Evolutionary conservation across 2,329 filamentous ascomycete genomes (phyloP).

Genomic region (Arthrobotrys sphaeroides): DNA sequence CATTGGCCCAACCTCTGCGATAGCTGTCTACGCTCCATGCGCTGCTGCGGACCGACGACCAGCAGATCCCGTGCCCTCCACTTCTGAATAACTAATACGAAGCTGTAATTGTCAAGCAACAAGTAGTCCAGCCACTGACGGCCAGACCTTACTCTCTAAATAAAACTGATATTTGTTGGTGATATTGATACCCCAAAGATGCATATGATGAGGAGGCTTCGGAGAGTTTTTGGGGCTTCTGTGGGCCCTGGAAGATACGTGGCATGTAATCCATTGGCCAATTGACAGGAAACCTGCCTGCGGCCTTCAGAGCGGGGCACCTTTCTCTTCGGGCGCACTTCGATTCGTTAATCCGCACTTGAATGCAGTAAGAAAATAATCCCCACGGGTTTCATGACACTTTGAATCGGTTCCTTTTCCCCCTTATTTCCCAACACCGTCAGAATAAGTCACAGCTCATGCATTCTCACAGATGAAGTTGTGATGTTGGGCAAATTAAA

Average conservation of each 20-base stretch:
- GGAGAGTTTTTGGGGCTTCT: constrained; percentile 11
- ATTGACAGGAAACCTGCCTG: constrained; percentile 6
- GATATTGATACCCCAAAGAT: background rate
- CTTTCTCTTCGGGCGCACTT: background rate
- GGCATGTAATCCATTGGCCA: constrained; percentile 35
- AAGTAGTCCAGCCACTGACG: background rate
- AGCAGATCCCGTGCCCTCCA: constrained; percentile 23
- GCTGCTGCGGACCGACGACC: constrained; percentile 30
- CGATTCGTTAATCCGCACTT: background rate
- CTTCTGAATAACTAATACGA: constrained; percentile 25
- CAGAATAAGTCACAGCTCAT: background rate
- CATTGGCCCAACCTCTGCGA: constrained; percentile 7
- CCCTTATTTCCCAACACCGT: background rate
- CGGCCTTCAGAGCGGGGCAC: constrained; percentile 4
- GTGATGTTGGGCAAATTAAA: background rate
- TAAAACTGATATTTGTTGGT: background rate
- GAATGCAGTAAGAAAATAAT: background rate
- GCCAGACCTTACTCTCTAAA: background rate
- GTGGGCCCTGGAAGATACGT: constrained; percentile 41
- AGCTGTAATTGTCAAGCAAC: constrained; percentile 18
- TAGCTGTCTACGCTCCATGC: constrained; percentile 10
- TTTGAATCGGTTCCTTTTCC: too few relatives aligned
- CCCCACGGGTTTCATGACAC: background rate
- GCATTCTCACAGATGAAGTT: background rate
- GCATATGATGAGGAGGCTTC: constrained; percentile 7